Evolutionary conservation across 148 eudicot genomes (phyloP), one percentile per base, ranked within the genome.

Genomic region (Rhododendron ovatum): DNA sequence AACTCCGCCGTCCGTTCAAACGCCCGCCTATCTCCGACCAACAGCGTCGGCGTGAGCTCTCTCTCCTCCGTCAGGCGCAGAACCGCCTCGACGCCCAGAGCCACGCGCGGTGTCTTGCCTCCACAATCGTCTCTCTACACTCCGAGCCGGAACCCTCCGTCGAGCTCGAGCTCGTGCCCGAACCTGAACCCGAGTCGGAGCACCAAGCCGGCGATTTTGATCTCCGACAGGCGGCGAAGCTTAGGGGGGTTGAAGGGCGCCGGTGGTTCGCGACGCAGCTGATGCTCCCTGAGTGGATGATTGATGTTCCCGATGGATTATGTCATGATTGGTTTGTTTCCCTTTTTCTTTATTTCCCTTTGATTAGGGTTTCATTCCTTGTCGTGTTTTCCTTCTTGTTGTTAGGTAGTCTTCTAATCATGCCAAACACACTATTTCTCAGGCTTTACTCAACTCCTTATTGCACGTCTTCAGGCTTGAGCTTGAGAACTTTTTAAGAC

Each of bases 281-380:
- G 73, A 95, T 96, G 99, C 93, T 96, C 78, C 99, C 98, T n/a
- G 99, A 96, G 88, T 96, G 99, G 99, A 96, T 96, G 98, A 91
- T 95, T 45, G 99, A 96, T 61, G 91, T 96, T 18, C 99, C 99
- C 41, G 90, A 93, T 71, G 82, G 88, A 13, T 90, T 96, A 24
- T 83, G 55, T 22, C 82, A 85, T 11, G 99, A 96, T 67, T 96
- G 99, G 99, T 96, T 83, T 20, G 86, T 11, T 63, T 22, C 41
- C n/a, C 48, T 41, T 55, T 55, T 55, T 55, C 61, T 55, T 55
- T 15, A 1, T 53, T 53, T 53, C 15, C 59, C 6, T 53, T 15
- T 2, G 59, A 53, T 53, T 14, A 15, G 22, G 0, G 2, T 9
- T 51, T 51, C 0, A 51, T 51, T 51, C 55, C 55, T 51, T 51